These are phyloP conservation scores for Eremothecium sinecaudum DNA, from an alignment of 1,139 yeast species.

Conservation along the genomic window DNA sequence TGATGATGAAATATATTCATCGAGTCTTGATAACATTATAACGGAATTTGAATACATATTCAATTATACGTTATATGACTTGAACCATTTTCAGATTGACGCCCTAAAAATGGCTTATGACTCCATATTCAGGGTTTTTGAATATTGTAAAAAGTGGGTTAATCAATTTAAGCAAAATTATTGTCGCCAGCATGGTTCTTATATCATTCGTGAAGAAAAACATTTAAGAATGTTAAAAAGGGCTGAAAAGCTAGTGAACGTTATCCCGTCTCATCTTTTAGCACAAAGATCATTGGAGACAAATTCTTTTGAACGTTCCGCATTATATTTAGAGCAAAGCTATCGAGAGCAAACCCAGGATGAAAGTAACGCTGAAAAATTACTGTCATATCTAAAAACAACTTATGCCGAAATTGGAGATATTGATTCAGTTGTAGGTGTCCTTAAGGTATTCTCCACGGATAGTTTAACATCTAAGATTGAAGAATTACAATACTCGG, in stretches of 20 bases:
- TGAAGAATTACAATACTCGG: constrained; percentile 72
- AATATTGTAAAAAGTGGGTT: constrained; percentile 76
- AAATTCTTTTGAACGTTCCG: constrained; percentile 78
- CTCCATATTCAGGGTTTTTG: constrained; percentile 67
- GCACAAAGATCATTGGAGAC: constrained; percentile 78
- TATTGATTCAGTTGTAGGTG: constrained; percentile 83
- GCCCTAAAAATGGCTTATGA: constrained; percentile 57
- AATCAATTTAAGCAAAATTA: constrained; percentile 31
- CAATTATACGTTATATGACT: constrained; percentile 36
- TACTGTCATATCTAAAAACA: constrained; percentile 51
- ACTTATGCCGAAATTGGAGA: constrained; percentile 86
- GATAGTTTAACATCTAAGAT: constrained; percentile 64
- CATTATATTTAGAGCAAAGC: constrained; percentile 77
- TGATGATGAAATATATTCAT: constrained; percentile 32
- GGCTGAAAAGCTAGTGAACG: constrained; percentile 40
- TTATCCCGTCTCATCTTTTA: constrained; percentile 58
- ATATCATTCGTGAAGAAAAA: constrained; percentile 22
- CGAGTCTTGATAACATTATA: constrained; percentile 39
- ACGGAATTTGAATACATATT: constrained; percentile 54
- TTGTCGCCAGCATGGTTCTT: constrained; percentile 21
- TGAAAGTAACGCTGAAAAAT: constrained; percentile 34
- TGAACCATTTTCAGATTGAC: constrained; percentile 47
- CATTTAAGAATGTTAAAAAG: constrained; percentile 17
- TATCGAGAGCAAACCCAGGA: constrained; percentile 37
- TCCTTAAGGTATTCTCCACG: constrained; percentile 63